Percentiles rank a stretch among this genome's conserved stretches.
Conservation (phyloP, 1,284 basidiomycete genomes). For the Ganoderma multipileum region DNA sequence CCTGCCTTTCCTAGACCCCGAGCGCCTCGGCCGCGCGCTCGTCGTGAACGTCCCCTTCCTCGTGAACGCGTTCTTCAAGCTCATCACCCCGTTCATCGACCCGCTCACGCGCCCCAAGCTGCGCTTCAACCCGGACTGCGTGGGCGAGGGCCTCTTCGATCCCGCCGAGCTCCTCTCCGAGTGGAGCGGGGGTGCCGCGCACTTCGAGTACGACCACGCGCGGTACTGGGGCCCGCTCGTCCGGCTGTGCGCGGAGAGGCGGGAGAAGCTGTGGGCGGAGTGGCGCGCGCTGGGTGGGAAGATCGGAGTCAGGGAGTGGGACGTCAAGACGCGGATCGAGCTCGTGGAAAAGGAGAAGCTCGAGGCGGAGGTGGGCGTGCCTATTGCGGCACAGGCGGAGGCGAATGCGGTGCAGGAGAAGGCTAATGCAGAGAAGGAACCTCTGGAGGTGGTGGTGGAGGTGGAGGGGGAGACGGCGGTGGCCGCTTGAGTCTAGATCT, state of each 20-base stretch:
- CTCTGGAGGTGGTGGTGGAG: background rate
- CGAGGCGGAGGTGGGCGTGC: background rate
- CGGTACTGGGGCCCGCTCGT: slow-evolving; percentile 78
- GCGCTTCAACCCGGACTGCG: slow-evolving; percentile 67
- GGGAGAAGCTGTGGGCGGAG: slow-evolving; percentile 55
- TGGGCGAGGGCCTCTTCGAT: slow-evolving; percentile 66
- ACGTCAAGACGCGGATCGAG: slow-evolving; percentile 51
- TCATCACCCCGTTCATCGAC: slow-evolving; percentile 84
- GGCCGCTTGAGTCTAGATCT: background rate
- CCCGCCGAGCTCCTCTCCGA: slow-evolving; percentile 63
- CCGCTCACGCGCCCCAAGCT: slow-evolving; percentile 70
- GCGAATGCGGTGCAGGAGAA: background rate
- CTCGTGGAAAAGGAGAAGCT: background rate
- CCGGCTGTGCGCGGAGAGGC: slow-evolving; percentile 57
- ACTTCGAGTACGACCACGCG: slow-evolving; percentile 74
- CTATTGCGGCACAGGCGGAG: background rate
- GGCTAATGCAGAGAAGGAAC: background rate
- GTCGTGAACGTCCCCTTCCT: slow-evolving; percentile 87
- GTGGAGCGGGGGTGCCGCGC: slow-evolving; percentile 63
- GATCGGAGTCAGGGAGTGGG: slow-evolving; percentile 78
- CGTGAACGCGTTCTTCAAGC: slow-evolving; percentile 82
- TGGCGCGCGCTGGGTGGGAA: slow-evolving; percentile 72
- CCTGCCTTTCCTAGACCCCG: slow-evolving; percentile 72
- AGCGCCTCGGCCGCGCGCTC: slow-evolving; percentile 87
- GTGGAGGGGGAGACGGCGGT: background rate